Evolutionary conservation across 345 rosid species (phyloP), one percentile per base, ranked within the genome.

Genomic region (Camelina sativa): DNA sequence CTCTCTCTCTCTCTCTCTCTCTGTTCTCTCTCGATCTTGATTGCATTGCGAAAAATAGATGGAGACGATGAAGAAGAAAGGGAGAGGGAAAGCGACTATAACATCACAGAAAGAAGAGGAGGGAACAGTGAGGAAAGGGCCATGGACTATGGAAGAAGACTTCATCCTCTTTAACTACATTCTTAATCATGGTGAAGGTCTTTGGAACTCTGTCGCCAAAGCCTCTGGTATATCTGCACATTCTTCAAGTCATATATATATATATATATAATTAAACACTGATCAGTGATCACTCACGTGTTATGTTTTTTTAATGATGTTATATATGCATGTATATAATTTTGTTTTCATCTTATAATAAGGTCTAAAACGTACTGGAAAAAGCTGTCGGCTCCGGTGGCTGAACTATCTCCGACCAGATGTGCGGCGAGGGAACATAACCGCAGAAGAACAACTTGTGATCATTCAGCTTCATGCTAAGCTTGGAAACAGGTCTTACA

Each of bases 101-200:
- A 59, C 61, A 63, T 16, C 71, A 17, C 72, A 63, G 19, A 70
- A 76, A 37, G 89, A 87, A 60, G 89, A 85, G 55, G 87, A 81
- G 79, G 51, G 22, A 62, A 77, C 80, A 30, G 89, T 88, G 5
- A 82, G 91, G 60, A 82, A 90, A 82, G 96, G 96, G 32, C 91
- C 93, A 4, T 90, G 96, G 96, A 88, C 91, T 7, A 79, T 84
- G 34, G 89, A 86, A 69, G 94, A 91, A 79, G 92, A 91, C 68
- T 74, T 76, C 17, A 83, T 91, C 13, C 90, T 87, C 53, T 54
- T 85, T 67, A 86, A 84, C 57, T 87, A 79, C 79, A 83, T 91
- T 72, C 67, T 86, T 73, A 65, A 80, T 12, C 86, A 88, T 19
- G 90, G 97, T 23, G 92, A 86, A 55, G 92, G 94, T 63, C 92